Evolutionary conservation across 345 rosid genomes (phyloP).

Genomic region (Euclidium syriacum): DNA sequence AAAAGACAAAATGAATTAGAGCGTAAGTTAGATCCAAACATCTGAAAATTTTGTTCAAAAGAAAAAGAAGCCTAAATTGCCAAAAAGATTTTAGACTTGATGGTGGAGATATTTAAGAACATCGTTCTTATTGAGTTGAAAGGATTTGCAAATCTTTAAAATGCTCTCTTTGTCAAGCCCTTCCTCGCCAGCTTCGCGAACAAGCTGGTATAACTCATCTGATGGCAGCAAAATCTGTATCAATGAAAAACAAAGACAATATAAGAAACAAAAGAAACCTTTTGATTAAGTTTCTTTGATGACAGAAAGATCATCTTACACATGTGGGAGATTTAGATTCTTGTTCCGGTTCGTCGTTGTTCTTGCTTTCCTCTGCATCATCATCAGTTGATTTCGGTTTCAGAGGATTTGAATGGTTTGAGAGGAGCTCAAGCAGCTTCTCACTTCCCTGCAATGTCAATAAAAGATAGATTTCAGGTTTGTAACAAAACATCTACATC

Average conservation of each 20-base stretch:
- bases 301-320: conserved; percentile 34
- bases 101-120: conserved; percentile 55
- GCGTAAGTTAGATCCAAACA: conserved; percentile 3
- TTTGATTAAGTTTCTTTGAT: conserved; percentile 3
- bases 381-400: conserved; percentile 12
- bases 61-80: conserved; percentile 6
- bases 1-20: conserved; percentile 7
- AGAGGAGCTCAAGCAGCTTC: conserved; percentile 73
- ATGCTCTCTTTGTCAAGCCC: conserved; percentile 45
- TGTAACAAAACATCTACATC: background rate
- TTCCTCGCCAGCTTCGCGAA: conserved; percentile 33
- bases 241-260: background rate
- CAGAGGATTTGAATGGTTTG: conserved; percentile 37
- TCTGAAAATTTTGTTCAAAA: background rate
- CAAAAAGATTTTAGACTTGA: conserved; percentile 15
- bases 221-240: conserved; percentile 70
- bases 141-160: conserved; percentile 51
- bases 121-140: conserved; percentile 45
- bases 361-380: conserved; percentile 16
- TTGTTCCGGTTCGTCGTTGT: background rate
- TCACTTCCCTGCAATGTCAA: conserved; percentile 67
- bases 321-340: conserved; percentile 29
- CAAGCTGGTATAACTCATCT: conserved; percentile 46
- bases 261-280: background rate
- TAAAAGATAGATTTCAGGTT: background rate